A percentile compares a stretch with the other conserved stretches of the same genome.
Conservation (phyloP, 768 basidiomycete genomes). For the Amylocystis lapponica region DNA sequence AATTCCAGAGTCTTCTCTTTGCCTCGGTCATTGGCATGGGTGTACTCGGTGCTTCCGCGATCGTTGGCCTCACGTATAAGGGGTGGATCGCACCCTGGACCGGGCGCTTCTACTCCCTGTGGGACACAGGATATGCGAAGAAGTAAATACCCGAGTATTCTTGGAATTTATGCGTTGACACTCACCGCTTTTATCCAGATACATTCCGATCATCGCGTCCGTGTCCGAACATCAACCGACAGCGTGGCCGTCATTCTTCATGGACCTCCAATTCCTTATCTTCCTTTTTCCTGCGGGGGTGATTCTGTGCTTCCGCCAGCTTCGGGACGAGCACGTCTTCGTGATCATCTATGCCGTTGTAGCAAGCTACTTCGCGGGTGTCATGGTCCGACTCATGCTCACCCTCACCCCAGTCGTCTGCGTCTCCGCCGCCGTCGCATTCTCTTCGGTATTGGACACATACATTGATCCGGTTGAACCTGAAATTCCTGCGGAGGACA, state of each 20-base stretch:
- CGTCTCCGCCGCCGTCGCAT: conserved; percentile 84
- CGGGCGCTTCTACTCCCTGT: conserved; percentile 98
- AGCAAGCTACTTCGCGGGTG: conserved; percentile 97
- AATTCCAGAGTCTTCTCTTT: conserved; percentile 81
- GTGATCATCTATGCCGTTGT: conserved; percentile 97
- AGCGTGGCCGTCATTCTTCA: conserved; percentile 99
- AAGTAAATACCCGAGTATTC: conserved; percentile 46
- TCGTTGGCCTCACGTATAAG: conserved; percentile 81
- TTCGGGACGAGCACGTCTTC: conserved; percentile 96
- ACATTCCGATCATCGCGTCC: conserved; percentile 97
- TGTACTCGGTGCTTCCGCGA: conserved; percentile 61
- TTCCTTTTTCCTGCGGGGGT: conserved; percentile 98
- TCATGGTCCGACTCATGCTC: conserved; percentile 99
- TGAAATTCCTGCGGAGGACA: conserved; percentile 30
- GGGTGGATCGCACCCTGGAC: conserved; percentile 99
- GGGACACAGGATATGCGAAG: conserved; percentile 99
- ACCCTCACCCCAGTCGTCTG: conserved; percentile 97
- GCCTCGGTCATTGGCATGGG: conserved; percentile 65
- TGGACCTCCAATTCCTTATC: conserved; percentile 97
- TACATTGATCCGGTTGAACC: conserved; percentile 87
- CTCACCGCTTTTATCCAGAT: conserved; percentile 37
- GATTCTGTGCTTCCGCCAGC: conserved; percentile 85
- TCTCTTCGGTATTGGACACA: conserved; percentile 82
- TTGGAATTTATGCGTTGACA: conserved; percentile 7
- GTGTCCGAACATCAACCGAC: conserved; percentile 99